A percentile compares a stretch with the other conserved stretches of the same genome.
Conservation (phyloP, 495 filamentous ascomycete genomes). For the Hyaloscypha hepaticicola region DNA sequence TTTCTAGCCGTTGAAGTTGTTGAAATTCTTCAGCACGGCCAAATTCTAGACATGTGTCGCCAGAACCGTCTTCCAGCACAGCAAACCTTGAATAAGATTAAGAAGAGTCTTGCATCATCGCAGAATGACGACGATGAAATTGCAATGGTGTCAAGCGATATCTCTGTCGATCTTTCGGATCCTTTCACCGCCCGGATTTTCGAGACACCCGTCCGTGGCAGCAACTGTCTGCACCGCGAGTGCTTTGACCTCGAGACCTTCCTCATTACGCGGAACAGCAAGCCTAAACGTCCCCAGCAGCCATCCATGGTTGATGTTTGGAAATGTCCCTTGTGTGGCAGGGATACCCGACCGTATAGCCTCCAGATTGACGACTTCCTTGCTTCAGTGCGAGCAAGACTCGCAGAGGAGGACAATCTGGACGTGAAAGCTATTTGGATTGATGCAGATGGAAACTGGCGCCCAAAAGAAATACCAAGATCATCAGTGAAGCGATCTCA, state of each 20-base stretch:
- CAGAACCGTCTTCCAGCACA: conserved; percentile 36
- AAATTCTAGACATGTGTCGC: conserved; percentile 45
- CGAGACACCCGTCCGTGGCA: conserved; percentile 65
- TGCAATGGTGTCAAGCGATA: conserved; percentile 55
- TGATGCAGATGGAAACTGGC: conserved; percentile 58
- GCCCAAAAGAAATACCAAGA: conserved; percentile 31
- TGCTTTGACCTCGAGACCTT: conserved; percentile 89
- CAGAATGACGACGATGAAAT: conserved; percentile 64
- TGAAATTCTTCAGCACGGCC: conserved; percentile 49
- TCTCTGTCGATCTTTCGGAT: conserved; percentile 74
- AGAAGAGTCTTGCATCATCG: conserved; percentile 40
- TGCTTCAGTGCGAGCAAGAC: conserved; percentile 49
- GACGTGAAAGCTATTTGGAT: conserved; percentile 59
- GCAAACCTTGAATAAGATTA: conserved; percentile 48
- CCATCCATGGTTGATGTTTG: conserved; percentile 69
- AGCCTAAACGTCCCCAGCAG: conserved; percentile 43
- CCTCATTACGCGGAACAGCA: conserved; percentile 58
- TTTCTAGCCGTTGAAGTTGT: conserved; percentile 64
- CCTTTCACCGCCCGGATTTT: conserved; percentile 73
- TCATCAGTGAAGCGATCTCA: conserved; percentile 17
- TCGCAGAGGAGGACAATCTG: conserved; percentile 43
- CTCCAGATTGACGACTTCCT: conserved; percentile 73
- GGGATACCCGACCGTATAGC: conserved; percentile 68
- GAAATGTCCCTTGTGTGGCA: conserved; percentile 77
- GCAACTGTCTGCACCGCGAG: conserved; percentile 62